These are phyloP conservation scores for Metschnikowia similis DNA, from an alignment of 805 yeast species.

Conservation along the genomic window DNA sequence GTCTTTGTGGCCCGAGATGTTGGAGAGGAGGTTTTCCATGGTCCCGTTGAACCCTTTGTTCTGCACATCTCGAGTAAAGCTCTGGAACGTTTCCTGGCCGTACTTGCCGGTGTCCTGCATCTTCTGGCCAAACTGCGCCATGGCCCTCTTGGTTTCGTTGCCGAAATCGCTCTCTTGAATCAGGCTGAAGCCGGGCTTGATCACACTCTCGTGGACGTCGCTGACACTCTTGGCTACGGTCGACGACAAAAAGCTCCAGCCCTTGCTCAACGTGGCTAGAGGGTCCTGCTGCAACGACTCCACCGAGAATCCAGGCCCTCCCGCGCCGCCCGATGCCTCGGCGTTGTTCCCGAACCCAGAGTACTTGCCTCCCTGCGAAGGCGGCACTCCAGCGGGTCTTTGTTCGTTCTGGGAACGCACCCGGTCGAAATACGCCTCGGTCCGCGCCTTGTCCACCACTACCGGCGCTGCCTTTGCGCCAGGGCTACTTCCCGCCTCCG, in stretches of 20 bases:
- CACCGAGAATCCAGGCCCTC: constrained; percentile 49
- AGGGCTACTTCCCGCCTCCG: constrained; percentile 16
- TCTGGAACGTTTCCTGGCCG: constrained; percentile 64
- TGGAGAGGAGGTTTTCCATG: constrained; percentile 40
- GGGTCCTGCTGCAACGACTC: constrained; percentile 81
- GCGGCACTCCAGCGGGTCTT: constrained; percentile 78
- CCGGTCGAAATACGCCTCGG: constrained; percentile 77
- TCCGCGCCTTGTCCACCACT: constrained; percentile 47
- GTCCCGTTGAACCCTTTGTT: constrained; percentile 35
- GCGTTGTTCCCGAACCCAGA: constrained; percentile 89
- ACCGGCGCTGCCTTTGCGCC: constrained; percentile 25
- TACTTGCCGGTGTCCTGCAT: constrained; percentile 83
- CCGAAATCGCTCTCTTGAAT: constrained; percentile 74
- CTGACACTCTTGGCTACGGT: constrained; percentile 77
- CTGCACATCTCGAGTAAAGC: constrained; percentile 47
- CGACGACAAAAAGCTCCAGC: constrained; percentile 92
- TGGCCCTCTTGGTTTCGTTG: constrained; percentile 82
- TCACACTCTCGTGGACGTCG: constrained; percentile 83
- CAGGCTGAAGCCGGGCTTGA: constrained; percentile 85
- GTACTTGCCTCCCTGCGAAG: constrained; percentile 91
- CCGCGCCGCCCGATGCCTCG: constrained; percentile 34
- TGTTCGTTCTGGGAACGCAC: constrained; percentile 68
- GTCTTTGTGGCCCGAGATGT: constrained; percentile 45
- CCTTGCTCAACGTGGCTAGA: constrained; percentile 81
- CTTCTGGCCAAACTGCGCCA: constrained; percentile 92